Percentiles rank a stretch among this genome's conserved stretches.
phyloP scores from a whole-genome alignment of 495 filamentous ascomycete species.

The Hypoxylon lienhwacheense region DNA sequence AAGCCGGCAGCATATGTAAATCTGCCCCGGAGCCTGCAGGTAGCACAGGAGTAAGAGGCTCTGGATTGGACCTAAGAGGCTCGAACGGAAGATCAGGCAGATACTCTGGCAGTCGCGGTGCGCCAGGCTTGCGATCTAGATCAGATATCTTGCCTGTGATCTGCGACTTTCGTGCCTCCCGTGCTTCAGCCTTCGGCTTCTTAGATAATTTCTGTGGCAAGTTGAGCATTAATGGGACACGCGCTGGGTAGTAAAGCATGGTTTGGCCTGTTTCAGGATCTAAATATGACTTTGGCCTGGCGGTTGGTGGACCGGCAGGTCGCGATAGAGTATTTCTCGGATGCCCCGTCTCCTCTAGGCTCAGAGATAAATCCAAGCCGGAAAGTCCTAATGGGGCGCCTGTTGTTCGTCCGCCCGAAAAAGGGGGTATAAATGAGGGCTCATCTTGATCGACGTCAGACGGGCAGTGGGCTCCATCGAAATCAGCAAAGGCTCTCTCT shows the following conservation, averaged over 20 bases:
- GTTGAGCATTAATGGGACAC: conserved; percentile 90
- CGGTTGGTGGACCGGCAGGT: conserved; percentile 37
- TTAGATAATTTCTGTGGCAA: conserved; percentile 86
- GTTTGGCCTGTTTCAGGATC: conserved; percentile 67
- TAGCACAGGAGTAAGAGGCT: conserved; percentile 4
- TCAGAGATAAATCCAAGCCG: conserved; percentile 16
- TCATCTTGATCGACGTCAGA: conserved; percentile 45
- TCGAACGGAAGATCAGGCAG: conserved; percentile 38
- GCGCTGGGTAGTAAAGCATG: conserved; percentile 95
- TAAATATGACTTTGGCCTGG: conserved; percentile 61
- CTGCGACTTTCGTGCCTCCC: conserved; percentile 71
- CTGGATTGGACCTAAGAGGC: conserved; percentile 27
- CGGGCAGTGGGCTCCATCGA: conserved; percentile 88
- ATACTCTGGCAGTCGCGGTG: conserved; percentile 54
- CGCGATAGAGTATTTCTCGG: conserved; percentile 24
- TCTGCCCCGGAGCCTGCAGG: neutral
- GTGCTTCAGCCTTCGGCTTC: conserved; percentile 58
- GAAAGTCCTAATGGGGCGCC: conserved; percentile 26
- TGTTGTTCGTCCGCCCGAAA: conserved; percentile 31
- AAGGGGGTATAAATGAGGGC: conserved; percentile 27
- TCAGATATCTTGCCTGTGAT: conserved; percentile 52
- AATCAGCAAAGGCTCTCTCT: conserved; percentile 76
- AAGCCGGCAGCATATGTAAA: neutral
- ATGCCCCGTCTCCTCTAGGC: conserved; percentile 19
- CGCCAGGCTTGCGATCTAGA: conserved; percentile 32